Conservation (phyloP, 2,329 filamentous ascomycete genomes). For the Dactylella cylindrospora region DNA sequence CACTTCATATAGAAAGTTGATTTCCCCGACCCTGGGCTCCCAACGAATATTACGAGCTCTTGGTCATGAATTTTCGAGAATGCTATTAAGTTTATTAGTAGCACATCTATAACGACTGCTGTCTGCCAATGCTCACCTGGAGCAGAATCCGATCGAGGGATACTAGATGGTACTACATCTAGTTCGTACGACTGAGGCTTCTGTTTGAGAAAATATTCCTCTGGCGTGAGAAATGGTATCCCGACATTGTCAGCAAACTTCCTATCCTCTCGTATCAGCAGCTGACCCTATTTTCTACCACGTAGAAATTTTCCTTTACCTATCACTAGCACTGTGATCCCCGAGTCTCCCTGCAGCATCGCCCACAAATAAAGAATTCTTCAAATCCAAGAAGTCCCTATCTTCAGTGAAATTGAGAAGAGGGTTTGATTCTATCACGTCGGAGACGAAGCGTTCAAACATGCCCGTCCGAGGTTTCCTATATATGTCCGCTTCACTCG, state of each 20-base stretch:
- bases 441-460: conserved; percentile 70
- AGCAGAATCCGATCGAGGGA: conserved; percentile 7
- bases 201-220: conserved; percentile 82
- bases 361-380: conserved; percentile 79
- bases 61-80: conserved; percentile 63
- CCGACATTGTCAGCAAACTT: conserved; percentile 85
- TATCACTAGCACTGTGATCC: conserved; percentile 47
- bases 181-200: conserved; percentile 66
- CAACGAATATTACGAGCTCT: conserved; percentile 83
- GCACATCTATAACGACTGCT: no score
- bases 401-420: conserved; percentile 62
- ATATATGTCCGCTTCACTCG: conserved; percentile 72
- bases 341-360: conserved; percentile 69
- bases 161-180: conserved; percentile 69
- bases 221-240: conserved; percentile 78
- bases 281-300: not conserved
- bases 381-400: conserved; percentile 65
- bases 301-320: conserved; percentile 16
- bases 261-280: conserved; percentile 56
- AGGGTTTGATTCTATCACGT: conserved; percentile 55
- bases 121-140: conserved; percentile 18
- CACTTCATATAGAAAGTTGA: conserved; percentile 83
- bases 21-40: conserved; percentile 86
- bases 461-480: conserved; percentile 87
- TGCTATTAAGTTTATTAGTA: conserved; percentile 8